Evolutionary conservation across 2,329 filamentous ascomycete genomes (phyloP), one percentile per base, ranked within the genome.

Genomic region (Leptographium lundbergii): DNA sequence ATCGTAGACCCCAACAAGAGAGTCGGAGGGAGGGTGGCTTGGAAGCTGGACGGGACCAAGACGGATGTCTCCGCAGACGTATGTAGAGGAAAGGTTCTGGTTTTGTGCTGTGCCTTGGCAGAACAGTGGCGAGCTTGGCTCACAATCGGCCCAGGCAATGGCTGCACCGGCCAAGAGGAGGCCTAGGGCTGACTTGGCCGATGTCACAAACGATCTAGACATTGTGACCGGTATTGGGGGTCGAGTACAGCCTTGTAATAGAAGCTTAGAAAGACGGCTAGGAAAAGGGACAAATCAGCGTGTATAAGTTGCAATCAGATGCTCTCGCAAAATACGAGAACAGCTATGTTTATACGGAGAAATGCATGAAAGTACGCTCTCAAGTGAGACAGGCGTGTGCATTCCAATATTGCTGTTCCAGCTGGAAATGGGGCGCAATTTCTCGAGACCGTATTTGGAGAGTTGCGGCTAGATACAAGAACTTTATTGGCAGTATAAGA

Each of bases 21-120:
- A 63, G 17, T 65, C 68, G 11, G 74, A 63, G 0, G 70, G 69
- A 10, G 73, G 67, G 27, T 63, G 65, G 10, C 61, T 65, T 1
- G 72, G 72, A 9, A 71, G 66, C 17, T 61, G 59, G 39, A 69
- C 64, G 1, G 73, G 73, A 0, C 72, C 73, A 1, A 74, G 69
- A 17, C 71, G 69, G 1, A 60, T 54, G 62, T 74, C 72, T n/a
- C 71, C 71, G 63, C 71, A 74, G 60, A 73, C 62, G 61, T 72
- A 73, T 25, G 61, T 64, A 1, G 60, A 29, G 29, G 62, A 65
- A 17, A 66, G 63, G 1, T 63, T 61, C 17, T 42, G 24, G 59
- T 66, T 67, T 57, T 66, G 68, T 36, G 63, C 62, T 54, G 71
- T 72, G n/a, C 69, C 69, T 17, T 57, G 59, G 61, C 71, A 74